phyloP scores from a whole-genome alignment of 176 grass and related monocot genomes.

The Tuctoria greenei region DNA sequence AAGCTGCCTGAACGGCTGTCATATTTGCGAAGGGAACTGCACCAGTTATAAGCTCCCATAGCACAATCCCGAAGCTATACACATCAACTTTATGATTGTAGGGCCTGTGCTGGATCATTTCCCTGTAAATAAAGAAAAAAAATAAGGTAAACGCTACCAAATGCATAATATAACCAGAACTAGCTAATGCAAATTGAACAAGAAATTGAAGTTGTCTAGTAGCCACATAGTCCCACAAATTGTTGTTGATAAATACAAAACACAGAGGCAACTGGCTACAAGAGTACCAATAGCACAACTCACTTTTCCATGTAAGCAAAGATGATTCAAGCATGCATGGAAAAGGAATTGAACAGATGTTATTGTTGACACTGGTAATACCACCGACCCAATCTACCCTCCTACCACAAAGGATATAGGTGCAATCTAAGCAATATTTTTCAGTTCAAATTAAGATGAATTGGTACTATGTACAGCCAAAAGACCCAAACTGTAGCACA shows the following conservation, averaged over 20 bases:
- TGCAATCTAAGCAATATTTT: slow-evolving; percentile 9
- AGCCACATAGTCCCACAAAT: neutral
- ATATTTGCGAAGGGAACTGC: slow-evolving; percentile 94
- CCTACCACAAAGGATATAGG: neutral
- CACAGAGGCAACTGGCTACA: neutral
- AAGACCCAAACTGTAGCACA: neutral
- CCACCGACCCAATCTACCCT: neutral
- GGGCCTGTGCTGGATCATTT: slow-evolving; percentile 98
- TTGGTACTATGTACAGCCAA: neutral
- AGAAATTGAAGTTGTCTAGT: neutral
- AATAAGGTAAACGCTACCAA: neutral
- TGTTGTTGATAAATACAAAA: neutral
- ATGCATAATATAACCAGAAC: neutral
- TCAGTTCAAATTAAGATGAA: neutral
- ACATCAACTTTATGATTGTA: slow-evolving; percentile 98
- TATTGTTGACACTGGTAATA: neutral
- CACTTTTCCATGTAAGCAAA: neutral
- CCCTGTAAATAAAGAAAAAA: slow-evolving; percentile 48
- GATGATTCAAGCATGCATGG: neutral
- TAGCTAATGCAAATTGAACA: slow-evolving; percentile 22
- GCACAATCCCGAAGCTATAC: slow-evolving; percentile 90
- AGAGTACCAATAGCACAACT: neutral
- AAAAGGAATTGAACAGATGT: slow-evolving; percentile 9
- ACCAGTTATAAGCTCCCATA: slow-evolving; percentile 97
- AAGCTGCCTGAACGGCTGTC: slow-evolving; percentile 94